Conservation (phyloP, 2,329 filamentous ascomycete species). For the Simplicillium sp. region DNA sequence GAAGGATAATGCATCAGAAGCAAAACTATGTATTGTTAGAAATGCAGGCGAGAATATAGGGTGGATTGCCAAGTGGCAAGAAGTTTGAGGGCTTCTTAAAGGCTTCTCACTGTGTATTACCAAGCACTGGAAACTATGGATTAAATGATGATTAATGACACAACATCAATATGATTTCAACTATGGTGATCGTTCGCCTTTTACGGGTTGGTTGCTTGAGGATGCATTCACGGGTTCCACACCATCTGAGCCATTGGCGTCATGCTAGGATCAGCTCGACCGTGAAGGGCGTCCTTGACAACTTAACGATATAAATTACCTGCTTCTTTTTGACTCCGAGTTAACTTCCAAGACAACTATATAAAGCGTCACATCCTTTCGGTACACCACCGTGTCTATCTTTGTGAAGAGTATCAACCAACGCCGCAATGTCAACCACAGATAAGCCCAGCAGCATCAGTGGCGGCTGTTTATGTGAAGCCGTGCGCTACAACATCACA, state of each 20-base stretch:
- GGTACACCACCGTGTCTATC: no score
- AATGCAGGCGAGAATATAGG: conserved; percentile 72
- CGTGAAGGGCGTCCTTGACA: conserved; percentile 20
- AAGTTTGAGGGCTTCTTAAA: conserved; percentile 35
- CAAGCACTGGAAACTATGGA: no score
- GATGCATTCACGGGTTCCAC: conserved; percentile 2
- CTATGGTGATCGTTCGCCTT: no score
- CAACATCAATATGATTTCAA: no score
- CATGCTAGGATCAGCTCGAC: conserved; percentile 4
- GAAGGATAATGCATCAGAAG: conserved; percentile 26
- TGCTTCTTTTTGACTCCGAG: neutral
- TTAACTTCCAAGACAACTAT: no score
- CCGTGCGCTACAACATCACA: conserved; percentile 36
- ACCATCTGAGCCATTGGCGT: neutral
- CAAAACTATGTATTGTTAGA: conserved; percentile 65
- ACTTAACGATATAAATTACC: conserved; percentile 1
- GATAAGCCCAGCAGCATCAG: conserved; percentile 26
- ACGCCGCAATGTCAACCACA: conserved; percentile 10
- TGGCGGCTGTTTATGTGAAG: conserved; percentile 42
- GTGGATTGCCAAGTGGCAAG: conserved; percentile 71
- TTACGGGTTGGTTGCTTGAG: no score
- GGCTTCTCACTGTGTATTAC: neutral
- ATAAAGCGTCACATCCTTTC: no score
- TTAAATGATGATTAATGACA: no score
- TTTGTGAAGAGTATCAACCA: no score